Percentiles rank a stretch among this genome's conserved stretches.
Conservation (phyloP, 257 asterid species). For the Gardenia jasminoides region DNA sequence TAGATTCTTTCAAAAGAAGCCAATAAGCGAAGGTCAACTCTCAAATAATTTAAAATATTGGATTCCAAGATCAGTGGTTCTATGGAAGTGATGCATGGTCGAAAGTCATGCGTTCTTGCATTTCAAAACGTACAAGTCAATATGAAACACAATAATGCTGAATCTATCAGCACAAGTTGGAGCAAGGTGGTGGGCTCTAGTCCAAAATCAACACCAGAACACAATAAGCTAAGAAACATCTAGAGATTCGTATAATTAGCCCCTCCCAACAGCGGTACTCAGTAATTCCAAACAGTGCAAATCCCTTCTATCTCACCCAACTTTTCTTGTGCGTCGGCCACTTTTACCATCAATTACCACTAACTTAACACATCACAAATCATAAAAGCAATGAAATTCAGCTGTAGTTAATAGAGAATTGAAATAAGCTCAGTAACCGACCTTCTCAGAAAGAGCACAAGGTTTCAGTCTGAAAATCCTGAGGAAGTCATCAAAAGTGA, state of each 20-base stretch:
- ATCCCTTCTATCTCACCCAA: neutral
- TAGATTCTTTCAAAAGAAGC: neutral
- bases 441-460: constrained; percentile 74
- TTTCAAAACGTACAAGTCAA: neutral
- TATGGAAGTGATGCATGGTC: neutral
- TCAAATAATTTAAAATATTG: neutral
- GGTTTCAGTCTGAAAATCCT: constrained; percentile 67
- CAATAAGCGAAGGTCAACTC: neutral
- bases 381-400: neutral
- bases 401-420: neutral
- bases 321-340: neutral
- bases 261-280: neutral
- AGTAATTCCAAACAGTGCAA: neutral
- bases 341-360: neutral
- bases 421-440: constrained; percentile 18
- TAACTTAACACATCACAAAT: neutral
- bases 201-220: neutral
- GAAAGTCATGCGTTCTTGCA: neutral
- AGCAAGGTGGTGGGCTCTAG: neutral
- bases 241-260: neutral
- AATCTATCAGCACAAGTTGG: neutral
- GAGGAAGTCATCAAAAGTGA: constrained; percentile 67
- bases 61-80: neutral
- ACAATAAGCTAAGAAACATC: neutral
- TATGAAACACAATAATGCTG: neutral